Evolutionary conservation across 306 rosid species (phyloP).

Genomic region (Quercus alba): DNA sequence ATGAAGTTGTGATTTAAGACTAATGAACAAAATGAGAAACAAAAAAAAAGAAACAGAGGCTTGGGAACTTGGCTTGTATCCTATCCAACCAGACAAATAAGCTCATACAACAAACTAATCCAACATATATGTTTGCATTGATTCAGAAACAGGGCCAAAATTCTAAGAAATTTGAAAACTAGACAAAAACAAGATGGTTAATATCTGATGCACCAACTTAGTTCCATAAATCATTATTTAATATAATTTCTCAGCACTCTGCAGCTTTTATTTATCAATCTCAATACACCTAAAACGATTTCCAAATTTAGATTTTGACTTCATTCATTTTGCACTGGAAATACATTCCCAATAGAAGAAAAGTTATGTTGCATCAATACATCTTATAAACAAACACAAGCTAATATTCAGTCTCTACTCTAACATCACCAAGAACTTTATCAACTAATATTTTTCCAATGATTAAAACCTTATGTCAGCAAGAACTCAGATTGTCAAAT

Average conservation of each 20-base stretch:
- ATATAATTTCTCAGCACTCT: no score
- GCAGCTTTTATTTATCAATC: no score
- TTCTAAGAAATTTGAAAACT: background rate
- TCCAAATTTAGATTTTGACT: no score
- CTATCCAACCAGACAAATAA: background rate
- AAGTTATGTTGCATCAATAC: background rate
- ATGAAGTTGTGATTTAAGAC: background rate
- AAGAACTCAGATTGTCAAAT: no score
- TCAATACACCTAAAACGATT: no score
- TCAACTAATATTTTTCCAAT: background rate
- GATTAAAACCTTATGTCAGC: background rate
- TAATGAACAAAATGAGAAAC: background rate
- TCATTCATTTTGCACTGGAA: no score
- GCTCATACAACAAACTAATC: background rate
- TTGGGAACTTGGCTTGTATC: background rate
- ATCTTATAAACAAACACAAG: background rate
- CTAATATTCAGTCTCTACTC: background rate
- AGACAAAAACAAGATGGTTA: no score
- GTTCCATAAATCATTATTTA: no score
- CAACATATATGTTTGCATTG: background rate
- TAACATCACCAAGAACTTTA: background rate
- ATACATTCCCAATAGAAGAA: no score
- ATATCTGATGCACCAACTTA: no score
- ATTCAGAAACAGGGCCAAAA: background rate
- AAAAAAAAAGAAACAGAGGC: background rate